These are phyloP conservation scores for Pseudogymnoascus sp. DNA, from an alignment of 2,329 filamentous ascomycete species.

Conservation along the genomic window DNA sequence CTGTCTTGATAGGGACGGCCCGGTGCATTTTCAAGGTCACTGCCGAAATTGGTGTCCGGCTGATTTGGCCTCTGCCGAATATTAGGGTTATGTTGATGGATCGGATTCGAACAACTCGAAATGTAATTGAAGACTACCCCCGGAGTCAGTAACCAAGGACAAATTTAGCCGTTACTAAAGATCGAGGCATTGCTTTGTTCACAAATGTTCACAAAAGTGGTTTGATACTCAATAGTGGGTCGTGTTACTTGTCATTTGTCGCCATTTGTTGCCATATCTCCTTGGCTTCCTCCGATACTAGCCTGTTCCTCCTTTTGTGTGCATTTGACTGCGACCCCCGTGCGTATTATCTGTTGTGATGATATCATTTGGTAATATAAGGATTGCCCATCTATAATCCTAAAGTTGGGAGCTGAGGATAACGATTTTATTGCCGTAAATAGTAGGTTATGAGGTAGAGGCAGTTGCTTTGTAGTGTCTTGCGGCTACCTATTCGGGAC, in stretches of 20 bases:
- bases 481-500: neutral
- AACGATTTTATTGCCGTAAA: neutral
- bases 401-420: neutral
- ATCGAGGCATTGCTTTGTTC: neutral
- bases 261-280: neutral
- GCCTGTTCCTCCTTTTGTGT: neutral
- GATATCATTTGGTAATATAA: neutral
- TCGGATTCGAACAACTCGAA: neutral
- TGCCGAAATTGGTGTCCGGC: neutral
- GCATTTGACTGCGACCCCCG: neutral
- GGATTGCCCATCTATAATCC: neutral
- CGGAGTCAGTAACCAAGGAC: neutral
- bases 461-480: neutral
- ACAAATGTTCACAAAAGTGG: neutral
- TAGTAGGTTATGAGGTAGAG: neutral
- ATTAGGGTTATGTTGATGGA: neutral
- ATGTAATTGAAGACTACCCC: neutral
- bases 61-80: neutral
- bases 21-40: neutral
- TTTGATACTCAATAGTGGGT: neutral
- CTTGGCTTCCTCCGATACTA: neutral
- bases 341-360: neutral
- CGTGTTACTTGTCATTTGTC: neutral
- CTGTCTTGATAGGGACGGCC: neutral
- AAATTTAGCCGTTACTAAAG: neutral